Percentiles rank a stretch among this genome's conserved stretches.
These are phyloP conservation scores for Elongisporangium prolatum DNA, from an alignment of 352 stramenopile species.

Conservation along the genomic window DNA sequence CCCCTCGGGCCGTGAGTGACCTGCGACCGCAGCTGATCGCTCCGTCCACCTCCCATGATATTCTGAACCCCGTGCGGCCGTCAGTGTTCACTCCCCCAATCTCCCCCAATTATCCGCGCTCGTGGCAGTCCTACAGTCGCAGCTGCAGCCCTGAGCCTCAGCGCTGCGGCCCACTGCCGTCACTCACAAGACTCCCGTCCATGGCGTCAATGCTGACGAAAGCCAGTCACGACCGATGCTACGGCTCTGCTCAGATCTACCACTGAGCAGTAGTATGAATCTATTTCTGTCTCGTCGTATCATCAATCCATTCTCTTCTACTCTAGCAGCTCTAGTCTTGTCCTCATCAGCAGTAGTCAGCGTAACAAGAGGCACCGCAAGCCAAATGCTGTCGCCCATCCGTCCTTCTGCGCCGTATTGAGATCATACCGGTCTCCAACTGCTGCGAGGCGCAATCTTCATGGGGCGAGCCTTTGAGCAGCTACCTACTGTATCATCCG, in stretches of 20 bases:
- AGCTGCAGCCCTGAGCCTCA: conserved; percentile 5
- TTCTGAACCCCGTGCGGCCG: neutral
- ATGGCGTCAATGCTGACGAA: conserved; percentile 55
- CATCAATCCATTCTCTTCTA: neutral
- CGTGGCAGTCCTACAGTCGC: conserved; percentile 9
- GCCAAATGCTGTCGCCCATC: too few relatives aligned
- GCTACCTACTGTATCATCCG: too few relatives aligned
- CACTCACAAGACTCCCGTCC: conserved; percentile 38
- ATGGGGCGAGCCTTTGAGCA: too few relatives aligned
- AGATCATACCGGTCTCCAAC: neutral
- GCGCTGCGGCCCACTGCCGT: conserved; percentile 19
- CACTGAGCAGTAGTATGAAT: neutral
- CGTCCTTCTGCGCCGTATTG: neutral
- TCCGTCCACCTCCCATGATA: conserved; percentile 1
- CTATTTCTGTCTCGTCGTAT: neutral
- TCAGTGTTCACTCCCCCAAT: conserved; percentile 17
- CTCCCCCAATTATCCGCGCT: conserved; percentile 6
- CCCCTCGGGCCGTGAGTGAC: conserved; percentile 2
- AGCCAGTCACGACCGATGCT: neutral
- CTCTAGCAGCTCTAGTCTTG: neutral
- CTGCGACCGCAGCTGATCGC: neutral
- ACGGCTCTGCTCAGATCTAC: neutral
- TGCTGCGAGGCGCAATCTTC: neutral
- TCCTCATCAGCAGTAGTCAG: neutral
- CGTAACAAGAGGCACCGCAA: too few relatives aligned